These are phyloP conservation scores for Graphilbum sp. DNA, from an alignment of 2,329 filamentous ascomycete species.

Conservation along the genomic window DNA sequence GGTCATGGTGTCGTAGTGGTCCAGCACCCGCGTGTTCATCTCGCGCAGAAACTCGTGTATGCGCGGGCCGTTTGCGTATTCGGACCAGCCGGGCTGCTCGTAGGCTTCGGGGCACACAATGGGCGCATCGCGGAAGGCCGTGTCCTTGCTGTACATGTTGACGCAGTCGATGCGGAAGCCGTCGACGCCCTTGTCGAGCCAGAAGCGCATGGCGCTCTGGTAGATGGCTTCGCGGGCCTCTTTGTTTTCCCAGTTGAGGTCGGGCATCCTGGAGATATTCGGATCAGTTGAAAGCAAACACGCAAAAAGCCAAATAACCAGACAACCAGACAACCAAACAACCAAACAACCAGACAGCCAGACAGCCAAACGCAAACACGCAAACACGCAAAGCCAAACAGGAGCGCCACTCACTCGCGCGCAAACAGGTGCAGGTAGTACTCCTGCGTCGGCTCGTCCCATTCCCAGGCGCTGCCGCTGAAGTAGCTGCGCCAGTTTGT, in stretches of 20 bases:
- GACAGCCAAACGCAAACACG: neutral
- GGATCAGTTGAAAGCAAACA: too few relatives aligned
- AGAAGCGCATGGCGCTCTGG: constrained; percentile 57
- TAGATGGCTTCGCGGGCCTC: constrained; percentile 55
- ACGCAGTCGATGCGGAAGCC: constrained; percentile 64
- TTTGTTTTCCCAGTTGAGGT: constrained; percentile 71
- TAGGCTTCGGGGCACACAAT: constrained; percentile 20
- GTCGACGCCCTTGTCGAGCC: constrained; percentile 57
- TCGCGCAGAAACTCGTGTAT: constrained; percentile 53
- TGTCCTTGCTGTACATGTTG: constrained; percentile 53
- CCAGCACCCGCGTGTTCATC: constrained; percentile 43
- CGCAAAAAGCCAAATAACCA: too few relatives aligned
- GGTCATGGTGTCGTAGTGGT: constrained; percentile 48
- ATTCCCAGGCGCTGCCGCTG: constrained; percentile 48
- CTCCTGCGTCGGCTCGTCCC: constrained; percentile 54
- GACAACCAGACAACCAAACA: too few relatives aligned
- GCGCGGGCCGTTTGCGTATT: constrained; percentile 51
- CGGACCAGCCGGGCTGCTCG: constrained; percentile 35
- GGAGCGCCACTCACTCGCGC: constrained; percentile 11
- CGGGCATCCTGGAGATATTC: constrained; percentile 45
- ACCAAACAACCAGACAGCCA: too few relatives aligned
- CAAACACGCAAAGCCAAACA: neutral
- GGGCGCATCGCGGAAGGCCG: constrained; percentile 37
- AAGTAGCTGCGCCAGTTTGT: constrained; percentile 60
- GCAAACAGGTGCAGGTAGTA: constrained; percentile 68